These are phyloP conservation scores for Rhinocladiella mackenziei DNA, from an alignment of 2,329 filamentous ascomycete genomes.

Conservation along the genomic window DNA sequence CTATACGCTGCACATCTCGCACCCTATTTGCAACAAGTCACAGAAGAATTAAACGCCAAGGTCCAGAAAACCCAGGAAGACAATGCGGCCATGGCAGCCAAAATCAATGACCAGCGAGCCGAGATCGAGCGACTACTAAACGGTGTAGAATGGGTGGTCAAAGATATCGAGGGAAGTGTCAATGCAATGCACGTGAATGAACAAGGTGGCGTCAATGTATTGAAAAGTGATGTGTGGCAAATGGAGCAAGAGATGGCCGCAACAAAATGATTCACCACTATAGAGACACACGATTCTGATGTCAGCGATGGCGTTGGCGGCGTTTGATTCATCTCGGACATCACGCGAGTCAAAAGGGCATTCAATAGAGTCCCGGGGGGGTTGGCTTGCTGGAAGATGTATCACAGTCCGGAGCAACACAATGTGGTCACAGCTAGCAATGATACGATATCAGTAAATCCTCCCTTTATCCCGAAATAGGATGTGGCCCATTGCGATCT, in stretches of 20 bases:
- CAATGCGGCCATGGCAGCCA: constrained; percentile 52
- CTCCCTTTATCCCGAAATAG: no score
- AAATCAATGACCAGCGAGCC: constrained; percentile 50
- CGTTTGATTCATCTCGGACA: constrained; percentile 3
- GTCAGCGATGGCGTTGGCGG: constrained; percentile 22
- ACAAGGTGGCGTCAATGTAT: constrained; percentile 28
- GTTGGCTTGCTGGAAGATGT: background rate
- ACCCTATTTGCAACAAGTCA: constrained; percentile 52
- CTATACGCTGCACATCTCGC: constrained; percentile 57
- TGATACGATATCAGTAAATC: no score
- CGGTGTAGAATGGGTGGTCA: constrained; percentile 53
- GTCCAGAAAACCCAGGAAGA: constrained; percentile 49
- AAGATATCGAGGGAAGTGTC: constrained; percentile 53
- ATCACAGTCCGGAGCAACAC: no score
- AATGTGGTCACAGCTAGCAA: no score
- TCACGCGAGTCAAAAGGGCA: no score
- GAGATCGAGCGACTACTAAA: constrained; percentile 56
- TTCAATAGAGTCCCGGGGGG: no score
- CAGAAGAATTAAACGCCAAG: constrained; percentile 47
- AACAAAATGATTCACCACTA: constrained; percentile 13
- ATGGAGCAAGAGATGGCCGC: constrained; percentile 43
- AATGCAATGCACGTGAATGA: constrained; percentile 39
- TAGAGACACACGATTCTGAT: constrained; percentile 3
- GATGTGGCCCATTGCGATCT: no score
- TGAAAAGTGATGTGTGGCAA: constrained; percentile 42